These are phyloP conservation scores for Protoeuglena noctilucae DNA, from an alignment of 139 green algal species.

Conservation along the genomic window DNA sequence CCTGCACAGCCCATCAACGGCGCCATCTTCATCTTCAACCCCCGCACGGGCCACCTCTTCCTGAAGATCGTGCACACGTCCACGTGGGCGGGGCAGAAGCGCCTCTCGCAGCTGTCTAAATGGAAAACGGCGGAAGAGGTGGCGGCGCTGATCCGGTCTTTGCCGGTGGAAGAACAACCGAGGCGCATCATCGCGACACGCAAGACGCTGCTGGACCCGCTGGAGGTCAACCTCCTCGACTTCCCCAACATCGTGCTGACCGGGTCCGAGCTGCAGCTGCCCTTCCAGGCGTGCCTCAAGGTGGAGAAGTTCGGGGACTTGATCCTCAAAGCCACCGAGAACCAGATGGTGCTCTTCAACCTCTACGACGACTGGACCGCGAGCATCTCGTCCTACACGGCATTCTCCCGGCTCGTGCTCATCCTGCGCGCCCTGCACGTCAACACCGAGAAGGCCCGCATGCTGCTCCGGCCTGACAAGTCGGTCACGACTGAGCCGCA, in stretches of 20 bases:
- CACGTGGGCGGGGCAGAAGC: conserved; percentile 99
- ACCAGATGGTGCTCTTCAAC: conserved; percentile 99
- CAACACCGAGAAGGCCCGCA: conserved; percentile 95
- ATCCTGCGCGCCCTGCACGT: conserved; percentile 96
- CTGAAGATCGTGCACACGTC: conserved; percentile 98
- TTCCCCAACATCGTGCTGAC: conserved; percentile 99
- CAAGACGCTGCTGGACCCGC: conserved; percentile 97
- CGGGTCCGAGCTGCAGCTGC: conserved; percentile 93
- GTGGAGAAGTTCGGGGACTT: conserved; percentile 98
- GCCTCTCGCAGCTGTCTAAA: conserved; percentile 93
- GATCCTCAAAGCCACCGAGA: conserved; percentile 84
- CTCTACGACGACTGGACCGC: conserved; percentile 99
- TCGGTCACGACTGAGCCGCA: conserved; percentile 88
- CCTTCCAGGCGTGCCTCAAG: conserved; percentile 96
- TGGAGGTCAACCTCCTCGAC: conserved; percentile 97
- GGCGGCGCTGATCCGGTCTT: conserved; percentile 29
- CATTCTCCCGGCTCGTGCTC: conserved; percentile 86
- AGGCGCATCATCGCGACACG: conserved; percentile 98
- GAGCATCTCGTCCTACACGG: conserved; percentile 93
- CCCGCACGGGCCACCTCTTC: conserved; percentile 91
- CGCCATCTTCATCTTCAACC: conserved; percentile 99
- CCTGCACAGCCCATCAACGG: conserved; percentile 97
- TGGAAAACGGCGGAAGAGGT: conserved; percentile 99
- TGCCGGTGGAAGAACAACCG: conserved; percentile 97
- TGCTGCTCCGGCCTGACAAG: conserved; percentile 91